phyloP scores from a whole-genome alignment of 1,284 basidiomycete genomes.

The Leccinum cinnamomeum region DNA sequence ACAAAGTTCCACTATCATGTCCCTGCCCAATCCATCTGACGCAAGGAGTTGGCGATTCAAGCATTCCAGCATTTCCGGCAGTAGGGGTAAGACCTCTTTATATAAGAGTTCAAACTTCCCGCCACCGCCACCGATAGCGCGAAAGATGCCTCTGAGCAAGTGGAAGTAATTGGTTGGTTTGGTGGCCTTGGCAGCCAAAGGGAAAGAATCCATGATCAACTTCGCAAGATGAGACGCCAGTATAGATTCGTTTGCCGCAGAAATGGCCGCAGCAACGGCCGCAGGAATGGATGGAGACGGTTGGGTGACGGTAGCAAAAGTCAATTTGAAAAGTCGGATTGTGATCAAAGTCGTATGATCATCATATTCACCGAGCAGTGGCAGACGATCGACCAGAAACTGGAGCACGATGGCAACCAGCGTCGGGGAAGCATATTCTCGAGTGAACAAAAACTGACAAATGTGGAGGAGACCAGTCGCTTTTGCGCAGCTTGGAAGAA shows the following conservation, averaged over 20 bases:
- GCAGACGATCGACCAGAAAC: conserved; percentile 84
- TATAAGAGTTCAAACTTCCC: conserved; percentile 95
- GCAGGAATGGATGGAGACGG: conserved; percentile 24
- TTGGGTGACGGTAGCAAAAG: conserved; percentile 86
- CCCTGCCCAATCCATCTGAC: conserved; percentile 74
- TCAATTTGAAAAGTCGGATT: conserved; percentile 95
- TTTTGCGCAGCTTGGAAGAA: conserved; percentile 81
- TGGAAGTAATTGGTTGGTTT: conserved; percentile 95
- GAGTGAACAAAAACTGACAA: conserved; percentile 83
- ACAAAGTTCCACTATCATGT: conserved; percentile 96
- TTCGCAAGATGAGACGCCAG: conserved; percentile 91
- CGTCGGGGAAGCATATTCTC: conserved; percentile 84
- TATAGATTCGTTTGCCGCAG: conserved; percentile 85
- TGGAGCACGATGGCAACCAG: conserved; percentile 92
- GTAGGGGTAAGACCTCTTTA: conserved; percentile 93
- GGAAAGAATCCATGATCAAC: conserved; percentile 96
- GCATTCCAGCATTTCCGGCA: conserved; percentile 97
- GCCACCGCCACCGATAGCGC: conserved; percentile 93
- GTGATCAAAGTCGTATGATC: conserved; percentile 79
- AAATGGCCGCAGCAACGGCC: conserved; percentile 35
- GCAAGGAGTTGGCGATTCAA: conserved; percentile 89
- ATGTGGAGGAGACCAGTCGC: conserved; percentile 82
- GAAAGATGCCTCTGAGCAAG: conserved; percentile 92
- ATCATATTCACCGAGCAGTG: conserved; percentile 84
- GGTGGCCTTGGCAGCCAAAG: conserved; percentile 87